Evolutionary conservation across 2,329 filamentous ascomycete species (phyloP).

Genomic region (Colletotrichum tamarilloi): DNA sequence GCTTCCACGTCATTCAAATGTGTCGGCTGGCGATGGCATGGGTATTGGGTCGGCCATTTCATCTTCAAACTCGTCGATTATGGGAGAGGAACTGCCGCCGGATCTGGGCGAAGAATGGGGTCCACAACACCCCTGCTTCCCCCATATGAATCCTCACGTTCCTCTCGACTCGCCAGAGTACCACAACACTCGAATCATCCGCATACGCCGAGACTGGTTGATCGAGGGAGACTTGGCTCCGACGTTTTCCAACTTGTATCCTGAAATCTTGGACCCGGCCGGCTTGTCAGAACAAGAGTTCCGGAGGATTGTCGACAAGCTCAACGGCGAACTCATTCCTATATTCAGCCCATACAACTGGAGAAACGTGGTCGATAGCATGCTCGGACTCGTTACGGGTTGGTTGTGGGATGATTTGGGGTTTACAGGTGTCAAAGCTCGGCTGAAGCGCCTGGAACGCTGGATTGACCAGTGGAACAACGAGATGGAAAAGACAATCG

Average conservation of each 20-base stretch:
- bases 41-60: conserved; percentile 67
- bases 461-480: conserved; percentile 92
- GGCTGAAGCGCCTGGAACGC: conserved; percentile 75
- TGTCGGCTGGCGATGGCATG: conserved; percentile 62
- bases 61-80: conserved; percentile 69
- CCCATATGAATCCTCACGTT: conserved; percentile 93
- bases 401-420: conserved; percentile 97
- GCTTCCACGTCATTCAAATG: conserved; percentile 56
- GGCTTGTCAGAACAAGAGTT: conserved; percentile 89
- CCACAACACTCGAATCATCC: conserved; percentile 85
- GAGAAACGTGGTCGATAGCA: conserved; percentile 82
- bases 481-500: conserved; percentile 69
- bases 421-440: conserved; percentile 78
- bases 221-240: conserved; percentile 89
- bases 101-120: conserved; percentile 88
- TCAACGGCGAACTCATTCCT: conserved; percentile 82
- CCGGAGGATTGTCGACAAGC: conserved; percentile 79
- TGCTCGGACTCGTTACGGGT: conserved; percentile 84
- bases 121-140: conserved; percentile 92
- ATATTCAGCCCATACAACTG: conserved; percentile 83
- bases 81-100: conserved; percentile 72
- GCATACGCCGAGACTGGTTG: conserved; percentile 93
- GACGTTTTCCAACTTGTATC: conserved; percentile 94
- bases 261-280: conserved; percentile 90
- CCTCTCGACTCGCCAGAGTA: conserved; percentile 80